Conservation (phyloP, 495 filamentous ascomycete species). For the Venustampulla echinocandica region DNA sequence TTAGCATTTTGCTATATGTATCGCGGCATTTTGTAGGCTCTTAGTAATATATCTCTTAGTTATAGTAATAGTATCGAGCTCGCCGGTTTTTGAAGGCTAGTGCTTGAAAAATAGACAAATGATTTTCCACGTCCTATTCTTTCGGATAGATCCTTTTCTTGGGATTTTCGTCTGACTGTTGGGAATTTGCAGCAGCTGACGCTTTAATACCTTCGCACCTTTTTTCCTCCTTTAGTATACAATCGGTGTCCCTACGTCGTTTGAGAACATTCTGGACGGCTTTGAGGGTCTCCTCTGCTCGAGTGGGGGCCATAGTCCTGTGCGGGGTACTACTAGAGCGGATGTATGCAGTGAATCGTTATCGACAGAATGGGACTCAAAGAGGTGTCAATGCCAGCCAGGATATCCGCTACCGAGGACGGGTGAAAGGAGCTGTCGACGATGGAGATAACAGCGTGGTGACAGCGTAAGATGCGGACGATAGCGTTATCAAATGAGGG, state of each 20-base stretch:
- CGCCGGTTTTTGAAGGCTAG: no score
- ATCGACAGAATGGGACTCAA: conserved; percentile 1
- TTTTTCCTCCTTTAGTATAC: not conserved
- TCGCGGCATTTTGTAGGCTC: no score
- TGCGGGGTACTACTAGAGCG: not conserved
- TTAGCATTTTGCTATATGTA: no score
- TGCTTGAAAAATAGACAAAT: no score
- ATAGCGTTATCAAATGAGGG: not conserved
- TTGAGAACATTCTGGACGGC: conserved; percentile 1
- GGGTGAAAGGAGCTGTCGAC: conserved; percentile 1
- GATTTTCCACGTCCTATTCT: no score
- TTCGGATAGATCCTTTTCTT: no score
- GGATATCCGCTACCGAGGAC: not conserved
- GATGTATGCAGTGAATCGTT: not conserved
- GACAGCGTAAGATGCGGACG: not conserved
- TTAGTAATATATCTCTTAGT: no score
- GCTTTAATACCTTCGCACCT: no score
- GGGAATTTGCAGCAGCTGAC: no score
- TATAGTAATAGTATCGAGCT: no score
- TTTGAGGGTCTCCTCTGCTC: not conserved
- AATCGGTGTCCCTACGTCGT: not conserved
- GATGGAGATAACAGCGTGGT: conserved; percentile 1
- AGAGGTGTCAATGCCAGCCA: not conserved
- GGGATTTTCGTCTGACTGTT: no score
- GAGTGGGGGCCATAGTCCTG: not conserved